phyloP scores from a whole-genome alignment of 2,329 filamentous ascomycete species.

The Rhynchosporium secalis region DNA sequence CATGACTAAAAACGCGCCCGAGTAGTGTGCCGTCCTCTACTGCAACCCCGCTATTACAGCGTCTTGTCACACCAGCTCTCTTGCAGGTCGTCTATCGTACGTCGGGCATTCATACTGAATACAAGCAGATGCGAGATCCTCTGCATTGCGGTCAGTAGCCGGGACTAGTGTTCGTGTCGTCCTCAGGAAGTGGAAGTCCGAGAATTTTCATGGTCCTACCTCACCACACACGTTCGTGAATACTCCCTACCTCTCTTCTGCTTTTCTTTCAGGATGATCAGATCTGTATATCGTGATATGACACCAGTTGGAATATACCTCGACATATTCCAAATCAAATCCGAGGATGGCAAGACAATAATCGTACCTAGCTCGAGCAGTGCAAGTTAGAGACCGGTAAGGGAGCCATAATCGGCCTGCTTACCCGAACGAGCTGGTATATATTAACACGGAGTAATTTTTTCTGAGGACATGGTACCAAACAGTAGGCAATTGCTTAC shows the following conservation, averaged over 20 bases:
- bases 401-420: neutral
- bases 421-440: neutral
- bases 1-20: too few relatives aligned
- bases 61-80: conserved; percentile 5
- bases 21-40: neutral
- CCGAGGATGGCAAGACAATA: neutral
- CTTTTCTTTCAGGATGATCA: neutral
- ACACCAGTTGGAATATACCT: too few relatives aligned
- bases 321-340: neutral
- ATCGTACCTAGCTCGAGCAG: neutral
- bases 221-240: too few relatives aligned
- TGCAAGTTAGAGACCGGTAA: neutral
- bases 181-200: too few relatives aligned
- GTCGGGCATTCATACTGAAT: neutral
- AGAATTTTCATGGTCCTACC: too few relatives aligned
- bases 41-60: neutral
- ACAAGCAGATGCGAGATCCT: neutral
- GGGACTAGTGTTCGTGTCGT: too few relatives aligned
- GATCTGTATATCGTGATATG: neutral
- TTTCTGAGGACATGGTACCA: neutral
- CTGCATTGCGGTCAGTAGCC: too few relatives aligned
- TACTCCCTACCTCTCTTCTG: too few relatives aligned
- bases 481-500: neutral
- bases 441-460: neutral
- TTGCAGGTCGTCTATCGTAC: conserved; percentile 5